Conservation (phyloP, 1,139 yeast species). For the Sugiyamaella grinbergsii region DNA sequence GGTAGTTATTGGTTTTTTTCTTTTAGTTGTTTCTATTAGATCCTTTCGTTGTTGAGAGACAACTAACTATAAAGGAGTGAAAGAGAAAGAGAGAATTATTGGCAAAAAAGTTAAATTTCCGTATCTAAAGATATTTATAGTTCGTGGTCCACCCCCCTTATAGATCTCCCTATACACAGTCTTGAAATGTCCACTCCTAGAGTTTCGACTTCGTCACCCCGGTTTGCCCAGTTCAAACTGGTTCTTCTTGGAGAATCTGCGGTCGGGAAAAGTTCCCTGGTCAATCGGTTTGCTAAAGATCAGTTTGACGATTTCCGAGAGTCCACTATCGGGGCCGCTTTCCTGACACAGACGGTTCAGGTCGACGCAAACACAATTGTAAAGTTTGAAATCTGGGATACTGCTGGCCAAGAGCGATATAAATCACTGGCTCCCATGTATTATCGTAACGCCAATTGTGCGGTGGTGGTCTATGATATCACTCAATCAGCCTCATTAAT, state of each 20-base stretch:
- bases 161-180: no score
- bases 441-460: constrained; percentile 85
- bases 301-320: constrained; percentile 93
- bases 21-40: neutral
- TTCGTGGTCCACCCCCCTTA: no score
- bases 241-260: constrained; percentile 95
- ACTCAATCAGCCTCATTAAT: constrained; percentile 67
- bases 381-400: constrained; percentile 61
- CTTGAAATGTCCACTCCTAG: constrained; percentile 37
- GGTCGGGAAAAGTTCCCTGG: constrained; percentile 88
- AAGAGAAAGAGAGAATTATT: neutral
- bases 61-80: no score
- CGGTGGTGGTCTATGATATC: constrained; percentile 79
- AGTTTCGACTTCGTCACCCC: constrained; percentile 41
- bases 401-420: constrained; percentile 93
- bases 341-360: constrained; percentile 83
- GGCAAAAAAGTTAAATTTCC: neutral
- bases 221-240: constrained; percentile 72
- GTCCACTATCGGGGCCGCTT: constrained; percentile 97
- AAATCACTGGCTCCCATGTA: constrained; percentile 90
- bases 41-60: neutral
- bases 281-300: constrained; percentile 89
- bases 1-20: neutral
- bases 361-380: constrained; percentile 56
- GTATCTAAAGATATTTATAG: neutral